Base-by-base conservation (phyloP, 2,329 filamentous ascomycete genomes). In the Trichothecium roseum region DNA sequence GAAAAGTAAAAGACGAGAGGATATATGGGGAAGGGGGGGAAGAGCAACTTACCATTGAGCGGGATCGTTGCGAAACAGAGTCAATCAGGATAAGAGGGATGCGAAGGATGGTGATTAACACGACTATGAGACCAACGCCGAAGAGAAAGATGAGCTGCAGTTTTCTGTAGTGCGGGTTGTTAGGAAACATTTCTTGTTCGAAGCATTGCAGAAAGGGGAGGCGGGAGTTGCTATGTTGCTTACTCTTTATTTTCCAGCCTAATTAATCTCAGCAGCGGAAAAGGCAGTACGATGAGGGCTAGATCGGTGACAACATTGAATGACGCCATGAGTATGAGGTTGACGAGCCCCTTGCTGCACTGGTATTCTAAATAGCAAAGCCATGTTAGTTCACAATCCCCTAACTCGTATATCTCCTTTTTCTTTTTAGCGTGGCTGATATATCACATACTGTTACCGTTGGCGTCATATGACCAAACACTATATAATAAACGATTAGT, bases 281-380 rank as follows among this genome's bases (percentile, higher is more conserved):
- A 52, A 0, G 52, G 52, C 1, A 55, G 45, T 5, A 52, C 39
- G 14, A 55, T 52, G 5, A 55, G 46, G 0, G 50, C 48, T 4
- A 55, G 16, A 24, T 52, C 49, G 30, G 51, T 46, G 4, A 54
- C 30, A 13, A 52, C 50, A 12, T 55, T 55, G 30, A 48, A 54
- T 5, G 49, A 42, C 1, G 44, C 52, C 51, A 54, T 54, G 1
- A 50, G 30, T 12, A 55, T 37, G 1, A 55, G 37, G 17, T 54
- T 52, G 16, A 40, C 51, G 2, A 53, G 14, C 1, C 45, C 52
- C 29, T 45, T 43, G 12, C 50, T 42, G 28, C 52, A 50, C 12
- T 36, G 34, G 10, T 43, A 14, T 34, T 20, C 34, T 43, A 39
- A 3, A 9, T 15, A 24, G 20, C n/a, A n/a, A n/a, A n/a, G n/a